Conservation (phyloP, 164 flowering plant genomes). For the Chimonanthus praecox region DNA sequence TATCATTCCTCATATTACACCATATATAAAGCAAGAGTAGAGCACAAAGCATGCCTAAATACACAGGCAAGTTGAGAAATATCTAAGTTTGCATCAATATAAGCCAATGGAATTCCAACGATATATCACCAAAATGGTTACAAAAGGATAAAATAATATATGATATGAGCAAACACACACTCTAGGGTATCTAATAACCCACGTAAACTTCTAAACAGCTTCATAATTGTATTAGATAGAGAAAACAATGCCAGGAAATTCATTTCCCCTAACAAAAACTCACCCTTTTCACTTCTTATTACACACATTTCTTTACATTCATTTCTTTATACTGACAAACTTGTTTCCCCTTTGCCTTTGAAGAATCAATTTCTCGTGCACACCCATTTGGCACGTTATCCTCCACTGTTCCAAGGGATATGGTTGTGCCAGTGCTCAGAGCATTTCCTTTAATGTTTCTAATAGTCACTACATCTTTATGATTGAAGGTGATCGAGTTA, state of each 20-base stretch:
- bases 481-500: constrained; percentile 18
- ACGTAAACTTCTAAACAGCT: constrained; percentile 22
- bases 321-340: neutral
- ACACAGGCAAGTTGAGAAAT: too few species aligned
- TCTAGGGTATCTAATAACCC: constrained; percentile 22
- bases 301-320: too few species aligned
- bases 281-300: too few species aligned
- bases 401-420: constrained; percentile 19
- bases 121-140: too few species aligned
- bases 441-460: constrained; percentile 56
- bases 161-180: constrained; percentile 22
- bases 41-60: too few species aligned
- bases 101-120: too few species aligned
- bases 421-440: constrained; percentile 31
- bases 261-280: too few species aligned
- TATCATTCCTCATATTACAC: too few species aligned
- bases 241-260: neutral
- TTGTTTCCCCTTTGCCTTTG: constrained; percentile 7
- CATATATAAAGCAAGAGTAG: too few species aligned
- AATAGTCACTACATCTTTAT: constrained; percentile 29
- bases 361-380: constrained; percentile 11
- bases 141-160: too few species aligned
- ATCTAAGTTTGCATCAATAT: too few species aligned
- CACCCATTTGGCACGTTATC: constrained; percentile 21
- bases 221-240: constrained; percentile 23